Percentiles rank a stretch among this genome's conserved stretches.
Conservation (phyloP, 139 green algal species). For the Mesotaenium endlicherianum region DNA sequence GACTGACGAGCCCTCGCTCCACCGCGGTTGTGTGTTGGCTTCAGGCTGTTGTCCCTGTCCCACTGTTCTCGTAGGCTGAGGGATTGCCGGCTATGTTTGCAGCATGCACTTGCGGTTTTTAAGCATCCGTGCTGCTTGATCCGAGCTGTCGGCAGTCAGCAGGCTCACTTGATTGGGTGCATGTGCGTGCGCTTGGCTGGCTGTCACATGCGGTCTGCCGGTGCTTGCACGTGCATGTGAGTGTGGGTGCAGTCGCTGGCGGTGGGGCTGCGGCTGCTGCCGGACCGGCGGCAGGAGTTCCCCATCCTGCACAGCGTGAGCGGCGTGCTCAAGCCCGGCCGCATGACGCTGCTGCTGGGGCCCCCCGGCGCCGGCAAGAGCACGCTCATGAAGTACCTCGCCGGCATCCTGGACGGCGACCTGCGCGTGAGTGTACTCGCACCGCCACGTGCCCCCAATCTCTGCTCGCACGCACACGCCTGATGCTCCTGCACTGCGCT, state of each 20-base stretch:
- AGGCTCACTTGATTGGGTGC: too few species aligned
- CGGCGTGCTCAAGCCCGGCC: slow-evolving; percentile 29
- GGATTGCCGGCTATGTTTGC: too few species aligned
- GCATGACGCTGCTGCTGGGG: slow-evolving; percentile 34
- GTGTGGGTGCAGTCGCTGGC: slow-evolving; percentile 2
- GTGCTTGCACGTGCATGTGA: too few species aligned
- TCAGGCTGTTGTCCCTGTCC: too few species aligned
- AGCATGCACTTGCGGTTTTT: too few species aligned
- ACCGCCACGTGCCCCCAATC: background rate
- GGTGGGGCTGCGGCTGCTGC: background rate
- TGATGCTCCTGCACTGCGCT: background rate
- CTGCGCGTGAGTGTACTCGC: background rate
- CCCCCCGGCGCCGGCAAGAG: slow-evolving; percentile 31
- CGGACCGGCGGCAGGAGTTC: background rate
- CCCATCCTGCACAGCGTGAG: slow-evolving; percentile 30
- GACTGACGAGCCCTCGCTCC: too few species aligned
- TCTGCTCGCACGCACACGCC: background rate
- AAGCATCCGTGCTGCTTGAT: too few species aligned
- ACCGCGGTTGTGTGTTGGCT: too few species aligned
- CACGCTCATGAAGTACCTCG: slow-evolving; percentile 20
- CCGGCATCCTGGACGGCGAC: slow-evolving; percentile 2
- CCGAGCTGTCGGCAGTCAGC: too few species aligned
- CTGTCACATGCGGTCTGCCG: too few species aligned
- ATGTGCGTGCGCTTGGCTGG: too few species aligned
- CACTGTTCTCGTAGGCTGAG: too few species aligned